Evolutionary conservation across 768 basidiomycete species (phyloP), one percentile per base, ranked within the genome.

Genomic region (Mycena haematopus): DNA sequence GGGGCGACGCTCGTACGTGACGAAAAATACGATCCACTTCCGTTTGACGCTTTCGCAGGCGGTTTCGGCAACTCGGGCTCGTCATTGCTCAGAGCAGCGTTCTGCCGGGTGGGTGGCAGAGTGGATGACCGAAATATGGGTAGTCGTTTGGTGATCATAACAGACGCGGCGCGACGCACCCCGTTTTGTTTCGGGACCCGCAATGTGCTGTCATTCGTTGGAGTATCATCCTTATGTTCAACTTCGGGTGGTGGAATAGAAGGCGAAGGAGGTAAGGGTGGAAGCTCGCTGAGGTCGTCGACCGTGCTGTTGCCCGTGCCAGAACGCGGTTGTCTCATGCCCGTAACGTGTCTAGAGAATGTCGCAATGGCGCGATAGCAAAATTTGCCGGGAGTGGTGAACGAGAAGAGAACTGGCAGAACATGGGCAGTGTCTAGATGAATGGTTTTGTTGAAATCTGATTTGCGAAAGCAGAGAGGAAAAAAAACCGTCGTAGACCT

Each of bases 401-500:
- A 91, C 2, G 87, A 78, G 69, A 92, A 92, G 2, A 92, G 77
- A 19, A 92, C 80, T 1, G 91, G 91, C 21, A 92, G 74, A 47
- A 90, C 81, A 72, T 92, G 91, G 0, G 89, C 88, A 5, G 85
- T 80, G 69, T 90, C 91, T 92, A 58, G 3, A 60, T 36, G 21
- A 44, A 19, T 5, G 24, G 40, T 57, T 61, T 60, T 66, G 49
- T 68, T 68, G 40, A 70, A 68, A 27, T 73, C 60, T 10, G 70
- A 73, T 13, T 62, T 50, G 58, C 68, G 52, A 45, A 19, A 46
- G 21, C 11, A 24, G 38, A 3, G 24, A 52, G 35, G n/a, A 27
- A 44, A 72, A 78, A 72, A 68, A 74, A 83, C 93, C 94, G 71
- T 98, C 95, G 71, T 95, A 97, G 1, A 97, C 87, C 73, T 98